Conservation (phyloP, 2,329 filamentous ascomycete genomes). For the Aspergillus pseudotamarii region DNA sequence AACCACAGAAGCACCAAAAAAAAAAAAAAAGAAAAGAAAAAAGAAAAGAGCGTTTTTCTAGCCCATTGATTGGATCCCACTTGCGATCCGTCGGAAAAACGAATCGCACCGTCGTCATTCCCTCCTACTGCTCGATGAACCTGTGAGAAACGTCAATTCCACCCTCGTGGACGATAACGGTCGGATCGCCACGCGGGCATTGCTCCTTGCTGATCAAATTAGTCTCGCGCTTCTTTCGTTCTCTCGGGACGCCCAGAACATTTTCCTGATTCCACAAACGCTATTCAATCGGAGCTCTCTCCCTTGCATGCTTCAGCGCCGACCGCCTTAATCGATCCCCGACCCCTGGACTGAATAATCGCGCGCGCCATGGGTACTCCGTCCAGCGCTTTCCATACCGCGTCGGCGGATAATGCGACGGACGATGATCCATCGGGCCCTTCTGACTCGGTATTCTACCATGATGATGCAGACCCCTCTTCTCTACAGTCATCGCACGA, state of each 20-base stretch:
- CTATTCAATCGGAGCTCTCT: not conserved
- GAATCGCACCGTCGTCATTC: slow-evolving; percentile 4
- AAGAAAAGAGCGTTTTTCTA: not conserved
- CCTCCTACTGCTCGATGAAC: slow-evolving; percentile 18
- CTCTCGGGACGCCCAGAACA: slow-evolving; percentile 6
- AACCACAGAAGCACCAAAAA: not conserved
- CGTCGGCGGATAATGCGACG: slow-evolving; percentile 28
- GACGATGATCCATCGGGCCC: slow-evolving; percentile 32
- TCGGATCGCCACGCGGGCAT: slow-evolving; percentile 24
- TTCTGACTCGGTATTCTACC: slow-evolving; percentile 23
- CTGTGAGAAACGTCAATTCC: slow-evolving; percentile 21
- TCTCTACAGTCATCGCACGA: slow-evolving; percentile 18
- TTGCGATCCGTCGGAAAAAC: not conserved
- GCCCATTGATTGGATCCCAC: not conserved
- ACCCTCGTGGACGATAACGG: slow-evolving; percentile 26
- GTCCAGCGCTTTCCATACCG: slow-evolving; percentile 22
- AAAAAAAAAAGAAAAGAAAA: no score
- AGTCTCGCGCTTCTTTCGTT: slow-evolving; percentile 12
- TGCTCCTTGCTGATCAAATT: slow-evolving; percentile 15
- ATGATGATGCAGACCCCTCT: slow-evolving; percentile 23
- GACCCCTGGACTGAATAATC: slow-evolving; percentile 9
- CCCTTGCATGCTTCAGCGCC: slow-evolving; percentile 19
- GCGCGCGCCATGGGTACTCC: slow-evolving; percentile 29
- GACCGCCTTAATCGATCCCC: slow-evolving; percentile 18
- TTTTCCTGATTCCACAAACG: slow-evolving; percentile 12